These are phyloP conservation scores for Torrubiellomyces zombiae DNA, from an alignment of 2,329 filamentous ascomycete species.

Conservation along the genomic window DNA sequence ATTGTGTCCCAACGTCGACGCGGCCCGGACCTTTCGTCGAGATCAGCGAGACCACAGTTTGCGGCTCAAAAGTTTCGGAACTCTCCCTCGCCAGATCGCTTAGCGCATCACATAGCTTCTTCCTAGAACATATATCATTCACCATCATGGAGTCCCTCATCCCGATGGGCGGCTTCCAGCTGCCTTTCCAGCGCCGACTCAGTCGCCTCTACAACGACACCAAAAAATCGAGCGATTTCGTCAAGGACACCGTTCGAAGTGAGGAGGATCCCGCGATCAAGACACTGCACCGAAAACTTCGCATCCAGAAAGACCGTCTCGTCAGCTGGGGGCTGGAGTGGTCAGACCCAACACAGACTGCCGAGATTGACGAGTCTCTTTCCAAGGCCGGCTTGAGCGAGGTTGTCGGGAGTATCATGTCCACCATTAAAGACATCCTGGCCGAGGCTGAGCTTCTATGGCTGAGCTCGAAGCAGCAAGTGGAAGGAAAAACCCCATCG, in stretches of 20 bases:
- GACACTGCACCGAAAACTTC: slow-evolving; percentile 56
- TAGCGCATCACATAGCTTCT: not conserved
- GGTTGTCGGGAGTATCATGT: slow-evolving; percentile 62
- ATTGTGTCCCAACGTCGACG: not conserved
- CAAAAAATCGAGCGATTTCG: slow-evolving; percentile 60
- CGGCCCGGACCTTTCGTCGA: no score
- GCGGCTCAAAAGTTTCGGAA: no score
- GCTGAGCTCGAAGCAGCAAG: slow-evolving; percentile 36
- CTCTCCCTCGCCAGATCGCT: no score
- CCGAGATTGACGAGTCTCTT: slow-evolving; percentile 53
- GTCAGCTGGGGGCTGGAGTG: slow-evolving; percentile 70
- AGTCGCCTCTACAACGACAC: slow-evolving; percentile 67
- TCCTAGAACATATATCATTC: not conserved
- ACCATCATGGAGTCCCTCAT: slow-evolving; percentile 31
- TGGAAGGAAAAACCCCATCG: slow-evolving; percentile 21
- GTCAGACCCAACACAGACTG: slow-evolving; percentile 53
- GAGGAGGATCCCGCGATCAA: slow-evolving; percentile 53
- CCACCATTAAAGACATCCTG: slow-evolving; percentile 64
- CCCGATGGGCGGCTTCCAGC: slow-evolving; percentile 33
- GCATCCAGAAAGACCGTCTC: slow-evolving; percentile 65
- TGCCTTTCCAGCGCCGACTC: slow-evolving; percentile 44
- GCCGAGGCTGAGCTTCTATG: slow-evolving; percentile 61
- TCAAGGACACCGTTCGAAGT: slow-evolving; percentile 46
- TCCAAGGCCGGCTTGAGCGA: slow-evolving; percentile 62
- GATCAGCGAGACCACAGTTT: no score